These are phyloP conservation scores for Aureobasidium leucospermi DNA, from an alignment of 2,329 filamentous ascomycete genomes.

Conservation along the genomic window DNA sequence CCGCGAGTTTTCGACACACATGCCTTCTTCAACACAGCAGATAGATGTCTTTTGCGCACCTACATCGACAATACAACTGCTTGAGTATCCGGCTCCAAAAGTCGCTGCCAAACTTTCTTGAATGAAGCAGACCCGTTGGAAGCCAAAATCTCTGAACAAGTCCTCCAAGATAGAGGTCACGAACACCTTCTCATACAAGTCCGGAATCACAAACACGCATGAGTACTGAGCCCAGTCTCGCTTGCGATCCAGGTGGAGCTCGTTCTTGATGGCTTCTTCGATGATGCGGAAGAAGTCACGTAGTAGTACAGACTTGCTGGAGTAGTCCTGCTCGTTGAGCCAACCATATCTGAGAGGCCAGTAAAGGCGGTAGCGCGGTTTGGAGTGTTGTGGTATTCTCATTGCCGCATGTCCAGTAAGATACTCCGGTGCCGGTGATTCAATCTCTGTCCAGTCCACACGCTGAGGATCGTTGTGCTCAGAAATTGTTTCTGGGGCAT, in stretches of 20 bases:
- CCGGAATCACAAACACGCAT: conserved; percentile 94
- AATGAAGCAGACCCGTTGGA: conserved; percentile 83
- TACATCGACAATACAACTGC: conserved; percentile 90
- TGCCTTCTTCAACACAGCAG: conserved; percentile 92
- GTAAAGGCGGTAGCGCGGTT: conserved; percentile 82
- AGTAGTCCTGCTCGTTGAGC: conserved; percentile 86
- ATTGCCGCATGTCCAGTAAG: conserved; percentile 77
- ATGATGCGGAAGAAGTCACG: conserved; percentile 83
- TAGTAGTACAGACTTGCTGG: conserved; percentile 68
- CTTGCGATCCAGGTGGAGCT: conserved; percentile 69
- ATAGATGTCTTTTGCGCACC: conserved; percentile 97
- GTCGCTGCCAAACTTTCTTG: conserved; percentile 93
- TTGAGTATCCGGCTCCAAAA: conserved; percentile 90
- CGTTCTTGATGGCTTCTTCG: conserved; percentile 77
- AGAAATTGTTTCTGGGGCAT: conserved; percentile 76
- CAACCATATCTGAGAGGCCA: conserved; percentile 85
- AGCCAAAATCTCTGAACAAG: conserved; percentile 82
- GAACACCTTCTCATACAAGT: conserved; percentile 91
- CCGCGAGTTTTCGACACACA: conserved; percentile 88
- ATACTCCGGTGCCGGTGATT: conserved; percentile 60
- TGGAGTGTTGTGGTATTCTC: conserved; percentile 81
- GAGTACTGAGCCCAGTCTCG: conserved; percentile 85
- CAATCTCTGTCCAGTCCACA: conserved; percentile 89
- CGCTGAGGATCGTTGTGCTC: conserved; percentile 92
- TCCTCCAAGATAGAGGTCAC: conserved; percentile 79